These are phyloP conservation scores for Rhodofomes roseus DNA, from an alignment of 1,284 basidiomycete genomes.

Conservation along the genomic window DNA sequence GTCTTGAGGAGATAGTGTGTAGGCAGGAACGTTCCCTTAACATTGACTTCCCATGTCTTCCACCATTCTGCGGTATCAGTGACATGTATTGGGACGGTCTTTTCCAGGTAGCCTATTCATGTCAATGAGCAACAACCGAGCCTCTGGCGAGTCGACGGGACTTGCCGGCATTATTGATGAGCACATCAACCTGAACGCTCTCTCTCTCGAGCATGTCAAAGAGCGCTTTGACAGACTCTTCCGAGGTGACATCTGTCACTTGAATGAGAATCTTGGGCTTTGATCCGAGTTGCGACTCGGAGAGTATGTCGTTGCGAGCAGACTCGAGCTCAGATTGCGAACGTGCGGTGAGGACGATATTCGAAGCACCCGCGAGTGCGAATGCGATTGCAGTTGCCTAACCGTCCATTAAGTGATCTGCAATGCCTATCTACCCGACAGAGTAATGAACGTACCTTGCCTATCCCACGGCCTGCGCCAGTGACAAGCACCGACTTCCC, in stretches of 20 bases:
- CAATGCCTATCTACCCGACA: not conserved
- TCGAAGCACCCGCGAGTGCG: not conserved
- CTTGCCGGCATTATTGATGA: not conserved
- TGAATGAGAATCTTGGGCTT: not conserved
- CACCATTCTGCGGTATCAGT: not conserved
- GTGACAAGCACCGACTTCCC: not conserved
- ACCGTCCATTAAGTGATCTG: too few relatives aligned
- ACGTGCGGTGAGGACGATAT: not conserved
- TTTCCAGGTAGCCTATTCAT: not conserved
- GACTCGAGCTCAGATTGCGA: not conserved
- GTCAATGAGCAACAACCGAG: not conserved
- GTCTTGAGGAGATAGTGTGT: not conserved
- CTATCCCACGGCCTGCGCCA: not conserved
- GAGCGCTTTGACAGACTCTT: not conserved
- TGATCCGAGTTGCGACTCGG: not conserved
- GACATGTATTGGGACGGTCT: not conserved
- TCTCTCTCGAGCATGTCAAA: not conserved
- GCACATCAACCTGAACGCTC: not conserved
- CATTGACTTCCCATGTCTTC: not conserved
- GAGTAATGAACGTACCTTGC: not conserved
- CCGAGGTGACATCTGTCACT: not conserved
- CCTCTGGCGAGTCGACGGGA: not conserved
- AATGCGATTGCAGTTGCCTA: not conserved
- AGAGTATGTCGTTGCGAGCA: not conserved
- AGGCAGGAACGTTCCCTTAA: not conserved